Evolutionary conservation across 2,329 filamentous ascomycete genomes (phyloP), one percentile per base, ranked within the genome.

Genomic region (Aspergillus sojae): DNA sequence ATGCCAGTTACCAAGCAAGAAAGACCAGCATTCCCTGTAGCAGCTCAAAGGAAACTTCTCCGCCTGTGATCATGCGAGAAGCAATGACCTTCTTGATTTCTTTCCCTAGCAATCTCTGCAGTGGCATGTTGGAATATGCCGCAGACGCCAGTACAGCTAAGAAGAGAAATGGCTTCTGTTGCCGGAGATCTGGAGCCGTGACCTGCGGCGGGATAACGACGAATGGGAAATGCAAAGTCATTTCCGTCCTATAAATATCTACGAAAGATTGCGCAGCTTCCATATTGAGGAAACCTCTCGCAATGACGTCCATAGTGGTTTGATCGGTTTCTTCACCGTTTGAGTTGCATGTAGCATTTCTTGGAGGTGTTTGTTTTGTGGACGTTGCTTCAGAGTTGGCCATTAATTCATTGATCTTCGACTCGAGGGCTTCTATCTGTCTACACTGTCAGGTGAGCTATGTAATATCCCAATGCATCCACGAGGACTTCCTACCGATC

Each of bases 211-310:
- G 62, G 34, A 80, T 59, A 6, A 77, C 68, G 9, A 79, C 71
- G 53, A 79, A 79, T 5, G 77, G 77, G 39, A 79, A 79, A 63
- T 79, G 71, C 0, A 74, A 70, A 67, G 73, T 77, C 71, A 80
- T 76, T 12, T 70, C 71, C 4, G 67, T 69, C 64, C 70, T 75
- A 69, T 77, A 79, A 30, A 71, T 60, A 21, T 74, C 68, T 21
- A 78, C 62, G 46, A 77, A 67, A 14, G 65, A 70, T 5, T 65
- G 60, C 4, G 70, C 67, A 3, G 58, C 57, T 68, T 67, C 58
- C 21, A 68, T 62, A 41, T 45, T 62, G 9, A 73, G 61, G n/a
- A 68, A 28, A 0, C 62, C 66, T 32, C 50, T 62, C 36, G 62
- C 59, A 55, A 73, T 60, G 32, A 71, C 64, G 67, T 73, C 70